Evolutionary conservation across 495 filamentous ascomycete genomes (phyloP).

Genomic region (Neurospora cerealis): DNA sequence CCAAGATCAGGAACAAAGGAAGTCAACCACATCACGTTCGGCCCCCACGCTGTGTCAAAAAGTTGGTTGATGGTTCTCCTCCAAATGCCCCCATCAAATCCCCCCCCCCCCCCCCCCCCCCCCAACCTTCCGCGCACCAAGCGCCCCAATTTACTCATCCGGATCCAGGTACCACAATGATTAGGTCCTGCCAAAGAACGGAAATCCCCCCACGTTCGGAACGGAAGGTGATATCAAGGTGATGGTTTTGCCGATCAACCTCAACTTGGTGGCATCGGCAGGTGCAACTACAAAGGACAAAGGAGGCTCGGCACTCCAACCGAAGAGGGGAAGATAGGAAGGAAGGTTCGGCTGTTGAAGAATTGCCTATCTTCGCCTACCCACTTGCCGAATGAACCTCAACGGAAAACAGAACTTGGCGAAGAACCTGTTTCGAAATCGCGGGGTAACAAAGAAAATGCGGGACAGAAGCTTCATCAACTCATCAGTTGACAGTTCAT

Average conservation of each 20-base stretch:
- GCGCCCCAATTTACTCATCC: background rate
- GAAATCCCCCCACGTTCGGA: background rate
- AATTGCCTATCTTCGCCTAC: background rate
- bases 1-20: background rate
- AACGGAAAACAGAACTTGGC: background rate
- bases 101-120: too few relatives aligned
- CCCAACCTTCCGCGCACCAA: background rate
- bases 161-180: background rate
- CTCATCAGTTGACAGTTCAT: background rate
- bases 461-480: background rate
- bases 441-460: background rate
- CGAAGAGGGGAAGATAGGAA: background rate
- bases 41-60: background rate
- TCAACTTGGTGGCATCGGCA: background rate
- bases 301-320: background rate
- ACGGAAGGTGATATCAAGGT: background rate
- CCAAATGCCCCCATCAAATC: background rate
- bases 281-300: background rate
- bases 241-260: background rate
- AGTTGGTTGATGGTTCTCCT: background rate
- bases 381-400: background rate
- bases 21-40: background rate
- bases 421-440: background rate
- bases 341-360: background rate
- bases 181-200: background rate